Base-by-base conservation (phyloP, 139 green algal genomes). In the Pleodorina starrii region DNA sequence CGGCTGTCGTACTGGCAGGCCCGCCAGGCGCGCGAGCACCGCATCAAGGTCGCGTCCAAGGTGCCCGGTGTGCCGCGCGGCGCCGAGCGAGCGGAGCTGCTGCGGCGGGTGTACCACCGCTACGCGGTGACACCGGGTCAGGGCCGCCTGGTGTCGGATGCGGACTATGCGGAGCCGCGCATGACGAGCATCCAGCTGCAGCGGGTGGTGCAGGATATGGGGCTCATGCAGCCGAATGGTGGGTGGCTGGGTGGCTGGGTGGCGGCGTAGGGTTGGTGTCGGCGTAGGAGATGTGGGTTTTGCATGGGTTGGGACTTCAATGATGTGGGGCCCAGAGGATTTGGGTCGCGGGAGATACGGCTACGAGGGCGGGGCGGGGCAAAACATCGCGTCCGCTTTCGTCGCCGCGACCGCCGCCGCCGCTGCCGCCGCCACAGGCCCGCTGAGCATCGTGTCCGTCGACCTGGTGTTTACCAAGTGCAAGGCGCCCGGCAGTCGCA, bases 401-500 rank as follows among this genome's bases (percentile, higher is more conserved):
- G n/a, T n/a, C n/a, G n/a, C n/a, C n/a, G n/a, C n/a, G n/a, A n/a
- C n/a, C n/a, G n/a, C n/a, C n/a, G n/a, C n/a, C n/a, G n/a, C n/a
- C n/a, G n/a, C n/a, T n/a, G n/a, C n/a, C n/a, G n/a, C n/a, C 32
- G 48, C 32, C 0, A 36, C 82, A 88, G 82, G 82, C 63, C 82
- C 82, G 11, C 32, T 80, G 5, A 71, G 21, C 66, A 51, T 25
- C 66, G 82, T 79, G n/a, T 51, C 63, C n/a, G 32, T 88, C 21
- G 82, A 69, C 44, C n/a, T 88, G 32, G 21, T 88, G 32, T 79
- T 80, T 4, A 40, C 82, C 63, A 88, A 69, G 44, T 44, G 32
- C 57, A 68, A 51, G 66, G 5, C n/a, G 5, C n/a, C 63, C 14
- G 82, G 82, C 23, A 29, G 21, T 40, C 44, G 82, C 44, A 88